These are phyloP conservation scores for Coemansia sp. DNA, from an alignment of 192 early-diverging fungal genomes.

Conservation along the genomic window DNA sequence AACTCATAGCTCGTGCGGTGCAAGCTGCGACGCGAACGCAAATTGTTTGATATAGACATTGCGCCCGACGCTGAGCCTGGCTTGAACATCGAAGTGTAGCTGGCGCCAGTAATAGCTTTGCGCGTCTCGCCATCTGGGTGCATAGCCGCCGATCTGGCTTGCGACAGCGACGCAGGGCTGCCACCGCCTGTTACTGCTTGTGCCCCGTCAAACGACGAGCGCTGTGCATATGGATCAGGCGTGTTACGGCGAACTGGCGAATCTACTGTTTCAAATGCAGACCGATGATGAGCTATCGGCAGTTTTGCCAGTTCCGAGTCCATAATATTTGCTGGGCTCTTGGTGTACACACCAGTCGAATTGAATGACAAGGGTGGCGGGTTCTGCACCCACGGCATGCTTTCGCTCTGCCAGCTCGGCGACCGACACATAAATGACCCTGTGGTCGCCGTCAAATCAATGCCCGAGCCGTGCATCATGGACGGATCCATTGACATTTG, in stretches of 20 bases:
- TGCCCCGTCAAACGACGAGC: not conserved
- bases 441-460: constrained; percentile 22
- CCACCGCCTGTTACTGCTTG: not conserved
- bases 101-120: constrained; percentile 1
- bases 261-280: constrained; percentile 3
- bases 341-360: constrained; percentile 17
- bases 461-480: constrained; percentile 15
- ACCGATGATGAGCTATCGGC: not conserved
- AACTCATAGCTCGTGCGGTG: constrained; percentile 33
- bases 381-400: constrained; percentile 30
- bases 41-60: constrained; percentile 27
- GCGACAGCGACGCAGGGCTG: constrained; percentile 1
- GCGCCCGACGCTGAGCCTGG: constrained; percentile 18
- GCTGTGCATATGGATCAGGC: not conserved
- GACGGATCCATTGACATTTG: constrained; percentile 24
- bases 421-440: constrained; percentile 34
- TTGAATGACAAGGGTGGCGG: constrained; percentile 15
- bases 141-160: constrained; percentile 3
- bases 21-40: constrained; percentile 37
- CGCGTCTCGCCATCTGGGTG: constrained; percentile 4
- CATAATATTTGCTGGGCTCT: constrained; percentile 17
- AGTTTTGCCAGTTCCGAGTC: constrained; percentile 3
- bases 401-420: constrained; percentile 53
- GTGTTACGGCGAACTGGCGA: not conserved
- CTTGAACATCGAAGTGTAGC: constrained; percentile 30